phyloP scores from a whole-genome alignment of 2,329 filamentous ascomycete genomes.

The Aureobasidium melanogenum region DNA sequence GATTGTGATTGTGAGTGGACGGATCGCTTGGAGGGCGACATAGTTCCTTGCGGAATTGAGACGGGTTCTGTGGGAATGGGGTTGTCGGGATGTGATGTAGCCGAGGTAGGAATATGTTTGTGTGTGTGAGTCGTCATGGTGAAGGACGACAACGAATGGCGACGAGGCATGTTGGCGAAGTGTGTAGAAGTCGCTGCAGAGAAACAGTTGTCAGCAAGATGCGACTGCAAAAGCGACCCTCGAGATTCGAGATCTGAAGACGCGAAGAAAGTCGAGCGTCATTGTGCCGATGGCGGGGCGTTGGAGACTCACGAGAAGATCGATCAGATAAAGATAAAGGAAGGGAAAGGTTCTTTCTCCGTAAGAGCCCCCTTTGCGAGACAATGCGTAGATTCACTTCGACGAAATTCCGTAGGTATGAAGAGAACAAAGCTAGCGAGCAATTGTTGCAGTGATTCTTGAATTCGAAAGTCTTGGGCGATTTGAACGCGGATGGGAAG shows the following conservation, averaged over 20 bases:
- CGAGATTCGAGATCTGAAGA: neutral
- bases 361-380: neutral
- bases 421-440: neutral
- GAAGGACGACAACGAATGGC: slow-evolving; percentile 25
- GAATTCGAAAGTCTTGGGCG: neutral
- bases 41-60: slow-evolving; percentile 14
- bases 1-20: slow-evolving; percentile 19
- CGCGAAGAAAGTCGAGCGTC: neutral
- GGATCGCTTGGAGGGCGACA: slow-evolving; percentile 7
- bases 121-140: slow-evolving; percentile 22
- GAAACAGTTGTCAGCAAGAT: neutral
- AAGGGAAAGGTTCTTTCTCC: neutral
- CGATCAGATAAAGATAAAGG: slow-evolving; percentile 7
- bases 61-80: slow-evolving; percentile 37
- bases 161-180: slow-evolving; percentile 14
- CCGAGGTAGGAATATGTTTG: slow-evolving; percentile 31
- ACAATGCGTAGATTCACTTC: neutral
- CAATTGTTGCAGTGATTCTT: neutral
- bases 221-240: neutral
- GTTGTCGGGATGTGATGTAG: slow-evolving; percentile 38
- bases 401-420: neutral
- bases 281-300: neutral
- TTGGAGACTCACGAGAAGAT: neutral
- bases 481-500: neutral
- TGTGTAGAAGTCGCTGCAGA: neutral